A percentile compares a stretch with the other conserved stretches of the same genome.
These are phyloP conservation scores for Gryganskiella cystojenkinii DNA, from an alignment of 192 early-diverging fungal genomes.

Conservation along the genomic window DNA sequence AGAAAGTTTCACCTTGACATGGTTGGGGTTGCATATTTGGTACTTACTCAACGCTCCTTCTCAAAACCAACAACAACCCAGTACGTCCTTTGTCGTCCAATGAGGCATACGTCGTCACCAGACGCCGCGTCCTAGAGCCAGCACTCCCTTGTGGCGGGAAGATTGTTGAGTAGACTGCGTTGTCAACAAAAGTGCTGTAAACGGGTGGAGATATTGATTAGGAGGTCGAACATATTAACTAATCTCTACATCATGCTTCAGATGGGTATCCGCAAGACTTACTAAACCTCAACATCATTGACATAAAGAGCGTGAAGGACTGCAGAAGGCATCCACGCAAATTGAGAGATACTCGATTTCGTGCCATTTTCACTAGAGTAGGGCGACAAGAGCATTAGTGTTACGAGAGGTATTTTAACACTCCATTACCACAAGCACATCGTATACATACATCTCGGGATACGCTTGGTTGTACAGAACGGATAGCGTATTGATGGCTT, in stretches of 20 bases:
- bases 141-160: conserved; percentile 70
- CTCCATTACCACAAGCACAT: background rate
- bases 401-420: no score
- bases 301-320: conserved; percentile 89
- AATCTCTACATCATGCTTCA: conserved; percentile 1
- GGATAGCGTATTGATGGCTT: conserved; percentile 80
- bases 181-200: conserved; percentile 67
- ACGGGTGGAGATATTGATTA: background rate
- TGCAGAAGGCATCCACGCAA: conserved; percentile 85
- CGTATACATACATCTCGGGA: conserved; percentile 68
- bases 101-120: conserved; percentile 72
- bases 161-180: conserved; percentile 68
- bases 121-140: conserved; percentile 66
- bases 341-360: conserved; percentile 63
- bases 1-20: no score
- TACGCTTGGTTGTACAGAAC: conserved; percentile 80
- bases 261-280: conserved; percentile 18
- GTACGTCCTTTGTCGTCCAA: conserved; percentile 75
- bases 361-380: conserved; percentile 59
- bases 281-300: conserved; percentile 84
- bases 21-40: no score
- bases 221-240: background rate
- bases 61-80: conserved; percentile 82
- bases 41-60: conserved; percentile 72
- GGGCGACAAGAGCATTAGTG: background rate